Base-by-base conservation (phyloP, 2,329 filamentous ascomycete genomes). In the Nannizziopsis arthrosporioides region DNA sequence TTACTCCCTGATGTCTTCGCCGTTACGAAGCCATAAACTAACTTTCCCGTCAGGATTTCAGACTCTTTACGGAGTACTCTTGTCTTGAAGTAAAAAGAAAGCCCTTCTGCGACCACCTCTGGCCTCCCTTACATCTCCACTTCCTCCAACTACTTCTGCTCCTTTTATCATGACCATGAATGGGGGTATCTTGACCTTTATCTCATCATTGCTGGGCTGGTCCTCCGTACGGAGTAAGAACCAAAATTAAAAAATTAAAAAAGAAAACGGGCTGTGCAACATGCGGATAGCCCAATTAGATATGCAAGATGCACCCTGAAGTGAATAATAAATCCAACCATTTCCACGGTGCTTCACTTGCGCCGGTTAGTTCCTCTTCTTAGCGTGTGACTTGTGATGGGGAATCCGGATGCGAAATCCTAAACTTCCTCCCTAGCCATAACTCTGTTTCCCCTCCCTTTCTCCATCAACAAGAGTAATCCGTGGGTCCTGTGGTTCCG, bases 241-340 rank as follows among this genome's bases (percentile, higher is more conserved):
- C 47, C 47, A 50, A 43, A 50, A 42, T 44, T 48, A 34, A 44
- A 46, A 52, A 27, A 50, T 48, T 14, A 36, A 48, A 30, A 50
- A 48, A 50, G 50, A 43, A 48, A 48, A 43, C 47, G 50, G 51
- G 49, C 48, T 53, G 44, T 53, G 51, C 48, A 50, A 53, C 39
- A 17, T 36, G 47, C 49, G 19, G 45, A 44, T 27, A 47, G 36
- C 44, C 11, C 40, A 49, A 46, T 38, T 32, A 9, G 9, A 19
- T n/a, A 35, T 22, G 48, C 48, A 53, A 12, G 15, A 11, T n/a
- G 12, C 46, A 44, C 41, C 42, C 44, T 37, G 38, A 15, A 19
- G 18, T 19, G 7, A 27, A 27, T 27, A 27, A 27, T 15, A 27
- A 45, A 44, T 45, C 41, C 46, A 43, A 53, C 51, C 51, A 50